These are phyloP conservation scores for Pyricularia sp. DNA, from an alignment of 2,329 filamentous ascomycete genomes.

Conservation along the genomic window DNA sequence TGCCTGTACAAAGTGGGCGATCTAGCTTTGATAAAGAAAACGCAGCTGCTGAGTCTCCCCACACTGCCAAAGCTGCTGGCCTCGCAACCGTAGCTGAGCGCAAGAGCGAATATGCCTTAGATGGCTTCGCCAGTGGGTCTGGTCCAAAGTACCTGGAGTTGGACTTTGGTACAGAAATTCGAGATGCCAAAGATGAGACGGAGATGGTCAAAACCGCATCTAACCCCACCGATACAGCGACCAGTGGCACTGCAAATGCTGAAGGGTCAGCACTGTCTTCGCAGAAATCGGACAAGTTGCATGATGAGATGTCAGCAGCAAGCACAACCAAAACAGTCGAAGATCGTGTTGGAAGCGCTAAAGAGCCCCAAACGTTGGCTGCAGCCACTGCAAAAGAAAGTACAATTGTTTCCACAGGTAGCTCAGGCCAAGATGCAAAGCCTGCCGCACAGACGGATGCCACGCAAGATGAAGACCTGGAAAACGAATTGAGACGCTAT, in stretches of 20 bases:
- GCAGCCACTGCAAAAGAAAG: background rate
- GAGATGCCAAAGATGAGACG: background rate
- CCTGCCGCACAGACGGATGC: background rate
- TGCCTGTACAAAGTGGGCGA: slow-evolving; percentile 9
- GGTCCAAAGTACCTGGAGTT: background rate
- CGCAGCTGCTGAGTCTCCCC: slow-evolving; percentile 14
- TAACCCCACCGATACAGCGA: background rate
- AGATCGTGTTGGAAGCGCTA: slow-evolving; percentile 11
- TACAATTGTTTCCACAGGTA: background rate
- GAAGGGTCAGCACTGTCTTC: background rate
- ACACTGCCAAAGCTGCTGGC: slow-evolving; percentile 19
- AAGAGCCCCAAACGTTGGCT: background rate
- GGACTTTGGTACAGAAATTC: slow-evolving; percentile 7
- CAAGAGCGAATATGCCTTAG: slow-evolving; percentile 45
- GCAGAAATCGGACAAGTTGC: background rate
- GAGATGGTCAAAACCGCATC: background rate
- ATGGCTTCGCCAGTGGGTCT: slow-evolving; percentile 11
- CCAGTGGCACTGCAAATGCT: background rate
- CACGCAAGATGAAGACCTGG: slow-evolving; percentile 9
- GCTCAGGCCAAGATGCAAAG: background rate
- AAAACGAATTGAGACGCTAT: slow-evolving; percentile 16
- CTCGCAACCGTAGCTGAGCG: slow-evolving; percentile 43
- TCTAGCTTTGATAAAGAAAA: slow-evolving; percentile 20
- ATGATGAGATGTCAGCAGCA: background rate
- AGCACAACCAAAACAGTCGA: background rate